Evolutionary conservation across 148 eudicot species (phyloP).

Genomic region (Amaranthus cruentus): DNA sequence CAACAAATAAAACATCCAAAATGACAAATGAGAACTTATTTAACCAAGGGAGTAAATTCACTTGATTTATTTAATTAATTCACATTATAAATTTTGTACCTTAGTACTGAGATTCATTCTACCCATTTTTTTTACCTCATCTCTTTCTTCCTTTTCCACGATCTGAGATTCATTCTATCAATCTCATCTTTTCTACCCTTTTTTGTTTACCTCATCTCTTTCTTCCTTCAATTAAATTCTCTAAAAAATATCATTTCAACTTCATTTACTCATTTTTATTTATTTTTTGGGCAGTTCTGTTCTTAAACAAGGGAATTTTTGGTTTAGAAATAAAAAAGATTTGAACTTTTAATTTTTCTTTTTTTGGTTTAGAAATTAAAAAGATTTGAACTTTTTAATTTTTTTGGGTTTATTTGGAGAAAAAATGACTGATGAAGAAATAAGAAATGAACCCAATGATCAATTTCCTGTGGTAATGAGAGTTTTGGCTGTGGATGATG

Average conservation of each 20-base stretch:
- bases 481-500: slow-evolving; percentile 62
- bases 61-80: background rate
- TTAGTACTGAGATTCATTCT: background rate
- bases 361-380: too few relatives aligned
- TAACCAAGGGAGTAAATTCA: background rate
- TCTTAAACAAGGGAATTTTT: slow-evolving; percentile 15
- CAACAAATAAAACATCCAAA: too few relatives aligned
- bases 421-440: slow-evolving; percentile 33
- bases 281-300: slow-evolving; percentile 1
- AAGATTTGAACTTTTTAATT: background rate
- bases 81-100: background rate
- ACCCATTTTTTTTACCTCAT: too few relatives aligned
- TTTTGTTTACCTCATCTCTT: slow-evolving; percentile 8
- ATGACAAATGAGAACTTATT: too few relatives aligned
- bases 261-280: background rate
- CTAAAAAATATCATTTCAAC: background rate
- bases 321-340: background rate
- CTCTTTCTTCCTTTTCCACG: background rate
- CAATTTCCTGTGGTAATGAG: slow-evolving; percentile 63
- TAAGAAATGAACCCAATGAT: slow-evolving; percentile 24
- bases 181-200: background rate
- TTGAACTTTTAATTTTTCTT: background rate
- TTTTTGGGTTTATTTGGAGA: background rate
- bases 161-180: slow-evolving; percentile 1
- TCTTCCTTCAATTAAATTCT: slow-evolving; percentile 16